Base-by-base conservation (phyloP, 2,329 filamentous ascomycete species). In the Dothistroma pini region DNA sequence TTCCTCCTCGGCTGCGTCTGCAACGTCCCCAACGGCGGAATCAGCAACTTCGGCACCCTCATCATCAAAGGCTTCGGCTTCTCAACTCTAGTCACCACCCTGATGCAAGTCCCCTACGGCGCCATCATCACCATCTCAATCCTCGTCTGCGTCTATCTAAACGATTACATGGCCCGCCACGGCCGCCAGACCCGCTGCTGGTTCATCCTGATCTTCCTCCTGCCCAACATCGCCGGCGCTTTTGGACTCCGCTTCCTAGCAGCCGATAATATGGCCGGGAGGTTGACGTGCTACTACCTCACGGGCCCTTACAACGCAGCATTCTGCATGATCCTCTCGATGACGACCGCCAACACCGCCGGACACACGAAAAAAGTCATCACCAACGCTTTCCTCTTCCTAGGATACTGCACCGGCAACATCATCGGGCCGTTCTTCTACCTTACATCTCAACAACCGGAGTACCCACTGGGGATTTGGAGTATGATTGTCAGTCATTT, bases 311-410 rank as follows among this genome's bases (percentile, higher is more conserved):
- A 70, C 64, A 83, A 84, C 64, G 82, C 82, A 0, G 78, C 82
- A 0, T 84, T 83, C 64, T 79, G 82, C 2, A 70, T 84, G 54
- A 74, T 83, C 1, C 72, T 83, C 0, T 78, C 77, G 0, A 76
- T 83, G 60, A 78, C 79, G 48, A 81, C 80, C 0, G 79, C 79
- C 41, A 83, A 84, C 65, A 79, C 78, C 0, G 79, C 76, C 0
- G 84, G 84, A 0, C 83, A 86, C 63, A 85, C 84, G 1, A 87
- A 87, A 70, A 86, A 88, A 69, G 84, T 87, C 51, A 81, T 86
- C 29, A 84, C 84, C n/a, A 86, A 85, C 22, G 84, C 82, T 1
- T 80, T 85, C 59, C 77, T 86, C 1, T 86, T 85, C 74, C 76
- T 87, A 10, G 84, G 83, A 0, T 67, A 66, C 29, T 63, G 61